phyloP scores from a whole-genome alignment of 2,329 filamentous ascomycete genomes.

The Pestalotiopsis sp. region DNA sequence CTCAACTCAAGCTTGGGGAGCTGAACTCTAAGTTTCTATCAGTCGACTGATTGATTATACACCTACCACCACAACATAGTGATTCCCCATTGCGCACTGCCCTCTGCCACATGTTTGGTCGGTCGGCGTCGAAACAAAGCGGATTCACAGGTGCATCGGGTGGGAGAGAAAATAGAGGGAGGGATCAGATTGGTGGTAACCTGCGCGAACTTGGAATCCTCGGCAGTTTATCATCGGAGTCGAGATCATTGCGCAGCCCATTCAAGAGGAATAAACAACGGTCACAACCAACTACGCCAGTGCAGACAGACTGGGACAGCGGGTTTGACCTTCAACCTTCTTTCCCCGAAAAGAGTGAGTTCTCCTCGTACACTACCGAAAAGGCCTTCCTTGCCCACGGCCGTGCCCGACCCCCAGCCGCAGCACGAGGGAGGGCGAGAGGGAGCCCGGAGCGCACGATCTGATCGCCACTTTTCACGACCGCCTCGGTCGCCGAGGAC shows the following conservation, averaged over 20 bases:
- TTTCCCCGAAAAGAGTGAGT: slow-evolving; percentile 45
- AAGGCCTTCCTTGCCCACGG: neutral
- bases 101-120: slow-evolving; percentile 44
- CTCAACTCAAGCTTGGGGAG: neutral
- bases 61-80: neutral
- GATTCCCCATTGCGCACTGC: slow-evolving; percentile 16
- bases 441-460: neutral
- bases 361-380: slow-evolving; percentile 9
- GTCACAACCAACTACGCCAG: slow-evolving; percentile 25
- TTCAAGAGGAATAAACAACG: slow-evolving; percentile 14
- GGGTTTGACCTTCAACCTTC: slow-evolving; percentile 30
- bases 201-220: slow-evolving; percentile 42
- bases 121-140: slow-evolving; percentile 42
- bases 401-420: neutral
- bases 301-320: slow-evolving; percentile 26
- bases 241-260: slow-evolving; percentile 29
- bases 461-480: neutral
- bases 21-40: neutral
- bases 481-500: neutral
- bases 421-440: neutral
- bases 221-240: slow-evolving; percentile 46
- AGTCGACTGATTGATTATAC: neutral
- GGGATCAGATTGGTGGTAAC: slow-evolving; percentile 35
- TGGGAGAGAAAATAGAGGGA: slow-evolving; percentile 38
- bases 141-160: slow-evolving; percentile 27